phyloP scores from a whole-genome alignment of 164 flowering plant species.

The Kingdonia uniflora region DNA sequence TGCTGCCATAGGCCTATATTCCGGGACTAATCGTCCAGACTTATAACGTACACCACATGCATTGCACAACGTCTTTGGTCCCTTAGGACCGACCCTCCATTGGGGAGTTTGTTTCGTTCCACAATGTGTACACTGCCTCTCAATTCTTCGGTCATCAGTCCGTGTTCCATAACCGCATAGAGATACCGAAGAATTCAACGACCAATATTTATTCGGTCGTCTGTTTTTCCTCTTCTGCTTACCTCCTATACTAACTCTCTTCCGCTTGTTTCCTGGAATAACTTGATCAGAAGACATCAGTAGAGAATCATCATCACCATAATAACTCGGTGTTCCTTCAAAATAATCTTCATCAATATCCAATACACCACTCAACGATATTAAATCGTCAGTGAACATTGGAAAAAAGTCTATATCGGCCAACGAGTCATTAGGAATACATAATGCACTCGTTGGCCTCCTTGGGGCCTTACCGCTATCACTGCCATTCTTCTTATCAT shows the following conservation, averaged over 20 bases:
- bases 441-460: not conserved
- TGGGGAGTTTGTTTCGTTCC: constrained; percentile 6
- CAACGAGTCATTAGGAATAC: constrained; percentile 1
- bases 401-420: not conserved
- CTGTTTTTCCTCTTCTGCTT: constrained; percentile 1
- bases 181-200: no score
- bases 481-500: no score
- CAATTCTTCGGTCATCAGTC: not conserved
- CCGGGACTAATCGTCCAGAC: constrained; percentile 6
- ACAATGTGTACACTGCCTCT: constrained; percentile 1
- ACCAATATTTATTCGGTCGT: not conserved
- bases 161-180: constrained; percentile 1
- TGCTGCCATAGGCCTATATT: constrained; percentile 5
- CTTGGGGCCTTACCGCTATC: no score
- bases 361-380: not conserved
- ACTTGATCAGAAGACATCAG: no score
- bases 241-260: not conserved
- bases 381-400: not conserved
- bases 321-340: not conserved
- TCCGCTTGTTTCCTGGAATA: not conserved
- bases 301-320: not conserved
- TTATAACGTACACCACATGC: constrained; percentile 4
- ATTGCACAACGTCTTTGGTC: constrained; percentile 8
- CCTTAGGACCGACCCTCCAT: constrained; percentile 6
- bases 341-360: not conserved